These are phyloP conservation scores for Colletotrichum sublineola DNA, from an alignment of 2,329 filamentous ascomycete species.

Conservation along the genomic window DNA sequence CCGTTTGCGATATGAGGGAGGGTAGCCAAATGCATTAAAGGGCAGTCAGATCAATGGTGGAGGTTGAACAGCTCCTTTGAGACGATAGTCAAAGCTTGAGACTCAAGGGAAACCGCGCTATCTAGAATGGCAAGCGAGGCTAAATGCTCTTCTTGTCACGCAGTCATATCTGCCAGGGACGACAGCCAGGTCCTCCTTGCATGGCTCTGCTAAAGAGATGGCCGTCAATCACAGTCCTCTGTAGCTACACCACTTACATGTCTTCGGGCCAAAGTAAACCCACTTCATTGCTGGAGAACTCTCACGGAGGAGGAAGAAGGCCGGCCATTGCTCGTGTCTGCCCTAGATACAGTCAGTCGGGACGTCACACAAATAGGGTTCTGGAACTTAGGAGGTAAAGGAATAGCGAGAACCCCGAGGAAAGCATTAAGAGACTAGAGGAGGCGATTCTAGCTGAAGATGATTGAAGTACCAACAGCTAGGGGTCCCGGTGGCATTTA, in stretches of 20 bases:
- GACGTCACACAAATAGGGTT: neutral
- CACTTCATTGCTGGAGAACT: neutral
- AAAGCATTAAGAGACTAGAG: too few relatives aligned
- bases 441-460: neutral
- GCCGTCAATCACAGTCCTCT: neutral
- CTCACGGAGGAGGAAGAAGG: neutral
- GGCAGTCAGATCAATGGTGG: neutral
- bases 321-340: neutral
- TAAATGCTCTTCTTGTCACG: neutral
- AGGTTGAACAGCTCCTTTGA: neutral
- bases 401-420: neutral
- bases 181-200: neutral
- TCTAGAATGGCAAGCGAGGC: neutral
- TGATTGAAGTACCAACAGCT: neutral
- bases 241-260: neutral
- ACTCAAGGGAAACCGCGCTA: neutral
- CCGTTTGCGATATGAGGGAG: too few relatives aligned
- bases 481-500: neutral
- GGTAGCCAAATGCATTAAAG: neutral
- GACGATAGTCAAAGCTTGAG: neutral
- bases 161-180: neutral
- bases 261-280: neutral
- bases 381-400: neutral
- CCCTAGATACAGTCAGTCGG: neutral
- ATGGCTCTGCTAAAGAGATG: neutral